A percentile compares a stretch with the other conserved stretches of the same genome.
These are phyloP conservation scores for Lachnum nothofagi DNA, from an alignment of 2,329 filamentous ascomycete species.

Conservation along the genomic window DNA sequence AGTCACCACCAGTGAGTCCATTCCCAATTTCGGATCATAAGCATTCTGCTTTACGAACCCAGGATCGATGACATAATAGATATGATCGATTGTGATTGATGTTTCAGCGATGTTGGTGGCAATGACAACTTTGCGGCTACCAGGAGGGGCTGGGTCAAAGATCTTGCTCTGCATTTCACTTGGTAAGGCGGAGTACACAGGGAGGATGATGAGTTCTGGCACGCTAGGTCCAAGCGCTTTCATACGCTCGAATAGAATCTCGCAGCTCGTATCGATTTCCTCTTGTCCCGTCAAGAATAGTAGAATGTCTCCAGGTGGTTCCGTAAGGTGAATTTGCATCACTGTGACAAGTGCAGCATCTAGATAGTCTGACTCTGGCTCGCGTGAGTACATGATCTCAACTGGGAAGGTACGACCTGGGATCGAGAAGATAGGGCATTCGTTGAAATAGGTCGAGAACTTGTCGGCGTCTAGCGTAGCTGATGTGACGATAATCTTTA, in stretches of 20 bases:
- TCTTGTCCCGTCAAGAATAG: slow-evolving; percentile 96
- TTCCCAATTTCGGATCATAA: slow-evolving; percentile 93
- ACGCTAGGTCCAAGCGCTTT: slow-evolving; percentile 87
- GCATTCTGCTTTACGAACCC: slow-evolving; percentile 98
- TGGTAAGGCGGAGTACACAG: slow-evolving; percentile 91
- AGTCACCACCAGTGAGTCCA: slow-evolving; percentile 93
- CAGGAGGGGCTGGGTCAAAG: slow-evolving; percentile 85
- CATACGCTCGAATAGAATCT: slow-evolving; percentile 92
- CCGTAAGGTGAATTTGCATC: slow-evolving; percentile 95
- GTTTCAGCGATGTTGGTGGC: slow-evolving; percentile 98
- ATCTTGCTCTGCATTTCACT: slow-evolving; percentile 91
- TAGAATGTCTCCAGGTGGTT: slow-evolving; percentile 89
- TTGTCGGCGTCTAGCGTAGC: slow-evolving; percentile 96
- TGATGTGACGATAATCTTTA: slow-evolving; percentile 94
- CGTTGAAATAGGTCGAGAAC: slow-evolving; percentile 93
- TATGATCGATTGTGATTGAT: slow-evolving; percentile 94
- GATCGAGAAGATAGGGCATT: slow-evolving; percentile 94
- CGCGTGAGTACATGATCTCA: slow-evolving; percentile 89
- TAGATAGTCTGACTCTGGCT: slow-evolving; percentile 92
- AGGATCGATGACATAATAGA: slow-evolving; percentile 95
- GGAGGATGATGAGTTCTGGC: slow-evolving; percentile 85
- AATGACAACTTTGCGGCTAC: slow-evolving; percentile 88
- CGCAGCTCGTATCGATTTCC: slow-evolving; percentile 92
- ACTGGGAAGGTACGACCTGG: slow-evolving; percentile 93
- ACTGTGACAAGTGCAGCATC: slow-evolving; percentile 92